These are phyloP conservation scores for Coriolopsis trogii DNA, from an alignment of 1,284 basidiomycete genomes.

Conservation along the genomic window DNA sequence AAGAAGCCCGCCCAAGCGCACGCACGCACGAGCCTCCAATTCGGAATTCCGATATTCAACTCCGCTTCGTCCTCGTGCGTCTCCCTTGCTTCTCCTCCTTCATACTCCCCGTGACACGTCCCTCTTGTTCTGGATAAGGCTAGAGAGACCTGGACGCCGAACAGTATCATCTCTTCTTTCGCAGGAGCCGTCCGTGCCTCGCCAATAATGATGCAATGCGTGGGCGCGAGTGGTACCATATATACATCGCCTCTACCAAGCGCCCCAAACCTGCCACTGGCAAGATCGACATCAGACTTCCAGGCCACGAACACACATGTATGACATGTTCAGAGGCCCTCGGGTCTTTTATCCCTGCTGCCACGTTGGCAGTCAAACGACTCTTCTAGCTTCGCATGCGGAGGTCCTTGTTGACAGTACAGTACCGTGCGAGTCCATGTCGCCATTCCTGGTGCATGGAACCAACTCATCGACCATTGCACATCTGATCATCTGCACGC, in stretches of 20 bases:
- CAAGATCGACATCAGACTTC: too few species aligned
- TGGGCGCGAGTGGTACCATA: conserved; percentile 21
- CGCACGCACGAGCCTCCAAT: conserved; percentile 2
- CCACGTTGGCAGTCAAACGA: too few species aligned
- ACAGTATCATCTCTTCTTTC: conserved; percentile 7
- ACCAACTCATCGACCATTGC: too few species aligned
- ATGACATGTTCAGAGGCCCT: too few species aligned
- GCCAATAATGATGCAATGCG: conserved; percentile 10
- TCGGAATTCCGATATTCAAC: conserved; percentile 10
- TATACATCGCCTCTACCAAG: conserved; percentile 2
- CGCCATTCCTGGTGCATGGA: too few species aligned
- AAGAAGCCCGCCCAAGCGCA: conserved; percentile 11
- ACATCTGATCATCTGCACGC: too few species aligned
- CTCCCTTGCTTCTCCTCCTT: neutral
- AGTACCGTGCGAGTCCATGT: too few species aligned
- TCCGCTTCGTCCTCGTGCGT: conserved; percentile 1
- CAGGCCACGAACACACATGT: neutral
- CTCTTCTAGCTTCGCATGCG: too few species aligned
- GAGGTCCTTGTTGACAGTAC: too few species aligned
- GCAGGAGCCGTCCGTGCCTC: conserved; percentile 14
- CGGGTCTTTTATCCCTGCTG: too few species aligned
- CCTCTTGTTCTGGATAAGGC: conserved; percentile 9
- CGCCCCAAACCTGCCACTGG: too few species aligned
- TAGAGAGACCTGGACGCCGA: conserved; percentile 11
- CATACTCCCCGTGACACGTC: neutral